A percentile compares a stretch with the other conserved stretches of the same genome.
phyloP scores from a whole-genome alignment of 2,329 filamentous ascomycete genomes.

The Exophiala dermatitidis region DNA sequence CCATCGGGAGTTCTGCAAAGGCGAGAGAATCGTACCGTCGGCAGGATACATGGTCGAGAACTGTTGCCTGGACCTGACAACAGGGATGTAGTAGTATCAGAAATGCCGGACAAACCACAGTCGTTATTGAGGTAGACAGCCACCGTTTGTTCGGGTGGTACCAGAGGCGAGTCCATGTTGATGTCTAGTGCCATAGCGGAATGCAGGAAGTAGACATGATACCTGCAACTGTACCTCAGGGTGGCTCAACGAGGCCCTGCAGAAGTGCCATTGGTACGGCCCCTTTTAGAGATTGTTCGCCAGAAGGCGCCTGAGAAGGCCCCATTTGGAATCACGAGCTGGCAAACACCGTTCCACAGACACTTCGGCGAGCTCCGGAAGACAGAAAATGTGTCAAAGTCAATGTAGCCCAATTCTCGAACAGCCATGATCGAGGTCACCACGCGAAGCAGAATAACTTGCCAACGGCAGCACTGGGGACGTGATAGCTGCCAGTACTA shows the following conservation, averaged over 20 bases:
- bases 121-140: neutral
- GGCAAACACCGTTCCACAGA: neutral
- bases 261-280: too few species aligned
- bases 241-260: too few species aligned
- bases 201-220: too few species aligned
- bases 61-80: neutral
- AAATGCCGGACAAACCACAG: neutral
- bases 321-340: neutral
- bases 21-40: neutral
- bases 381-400: neutral
- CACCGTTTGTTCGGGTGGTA: neutral
- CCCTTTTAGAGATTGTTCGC: too few species aligned
- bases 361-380: neutral
- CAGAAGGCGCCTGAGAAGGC: neutral
- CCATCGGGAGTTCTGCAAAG: neutral
- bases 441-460: too few species aligned
- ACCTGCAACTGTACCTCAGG: too few species aligned
- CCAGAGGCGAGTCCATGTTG: neutral
- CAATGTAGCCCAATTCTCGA: too few species aligned
- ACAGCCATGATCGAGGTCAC: too few species aligned
- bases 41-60: neutral
- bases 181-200: too few species aligned
- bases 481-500: too few species aligned
- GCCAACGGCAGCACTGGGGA: too few species aligned
- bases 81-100: neutral